Conservation (phyloP, 2,329 filamentous ascomycete genomes). For the Scedosporium dehoogii region DNA sequence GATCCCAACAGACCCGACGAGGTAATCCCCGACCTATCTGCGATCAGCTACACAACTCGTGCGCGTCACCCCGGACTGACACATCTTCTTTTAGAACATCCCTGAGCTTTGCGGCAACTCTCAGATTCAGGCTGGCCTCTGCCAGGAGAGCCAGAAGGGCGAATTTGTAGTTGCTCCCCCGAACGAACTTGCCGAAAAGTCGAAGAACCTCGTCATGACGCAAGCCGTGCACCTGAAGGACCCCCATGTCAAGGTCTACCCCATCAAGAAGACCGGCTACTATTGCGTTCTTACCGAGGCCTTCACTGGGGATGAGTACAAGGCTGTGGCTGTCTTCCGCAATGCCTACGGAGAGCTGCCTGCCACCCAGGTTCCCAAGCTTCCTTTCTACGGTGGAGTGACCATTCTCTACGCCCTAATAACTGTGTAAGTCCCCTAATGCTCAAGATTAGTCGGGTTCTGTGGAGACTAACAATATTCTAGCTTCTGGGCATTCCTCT, state of each 20-base stretch:
- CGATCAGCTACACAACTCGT: not conserved
- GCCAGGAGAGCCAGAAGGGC: constrained; percentile 68
- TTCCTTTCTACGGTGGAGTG: constrained; percentile 92
- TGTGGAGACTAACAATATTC: not conserved
- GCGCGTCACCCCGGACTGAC: not conserved
- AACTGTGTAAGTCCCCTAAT: constrained; percentile 42
- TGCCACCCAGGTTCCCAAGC: constrained; percentile 89
- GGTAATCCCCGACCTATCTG: constrained; percentile 28
- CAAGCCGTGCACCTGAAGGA: constrained; percentile 74
- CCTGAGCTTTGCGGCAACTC: constrained; percentile 63
- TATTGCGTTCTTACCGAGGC: constrained; percentile 81
- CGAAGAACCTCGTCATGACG: constrained; percentile 64
- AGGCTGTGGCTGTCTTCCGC: constrained; percentile 77
- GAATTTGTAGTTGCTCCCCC: constrained; percentile 75
- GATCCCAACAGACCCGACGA: constrained; percentile 41
- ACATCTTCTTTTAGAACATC: constrained; percentile 19
- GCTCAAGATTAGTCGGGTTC: not conserved
- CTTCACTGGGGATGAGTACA: constrained; percentile 60
- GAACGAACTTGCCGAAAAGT: constrained; percentile 51
- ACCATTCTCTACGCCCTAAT: constrained; percentile 90
- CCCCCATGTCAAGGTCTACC: constrained; percentile 66
- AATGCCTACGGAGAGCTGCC: constrained; percentile 95
- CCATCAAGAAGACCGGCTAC: constrained; percentile 83
- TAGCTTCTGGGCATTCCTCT: constrained; percentile 87
- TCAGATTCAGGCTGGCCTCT: constrained; percentile 58